Evolutionary conservation across 371 early-diverging fungal genomes (phyloP).

Genomic region (Mortierella sp.): DNA sequence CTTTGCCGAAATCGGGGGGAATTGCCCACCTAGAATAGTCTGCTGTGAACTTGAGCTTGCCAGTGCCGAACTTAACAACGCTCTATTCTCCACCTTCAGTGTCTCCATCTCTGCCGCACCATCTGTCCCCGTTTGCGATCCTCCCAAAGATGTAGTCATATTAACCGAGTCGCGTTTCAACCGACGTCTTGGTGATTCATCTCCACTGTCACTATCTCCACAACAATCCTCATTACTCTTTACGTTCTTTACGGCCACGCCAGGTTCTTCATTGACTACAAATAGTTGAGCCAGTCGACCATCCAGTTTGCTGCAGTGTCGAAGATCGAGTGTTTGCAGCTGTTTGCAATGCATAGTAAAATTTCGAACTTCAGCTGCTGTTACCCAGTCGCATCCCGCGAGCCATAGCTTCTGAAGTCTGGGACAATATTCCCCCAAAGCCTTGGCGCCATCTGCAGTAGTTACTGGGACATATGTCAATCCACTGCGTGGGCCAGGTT

Average conservation of each 20-base stretch:
- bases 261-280: slow-evolving; percentile 1
- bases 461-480: slow-evolving; percentile 66
- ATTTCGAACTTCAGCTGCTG: slow-evolving; percentile 62
- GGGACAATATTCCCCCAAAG: slow-evolving; percentile 62
- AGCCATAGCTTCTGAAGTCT: slow-evolving; percentile 61
- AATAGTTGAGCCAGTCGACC: slow-evolving; percentile 25
- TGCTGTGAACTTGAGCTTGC: too few species aligned
- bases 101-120: not conserved
- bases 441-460: slow-evolving; percentile 59
- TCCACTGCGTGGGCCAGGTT: slow-evolving; percentile 56
- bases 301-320: slow-evolving; percentile 58
- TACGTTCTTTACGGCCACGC: not conserved
- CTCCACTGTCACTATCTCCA: not conserved
- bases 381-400: slow-evolving; percentile 72
- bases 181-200: too few species aligned
- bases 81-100: too few species aligned
- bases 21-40: too few species aligned
- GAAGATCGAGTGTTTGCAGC: slow-evolving; percentile 61
- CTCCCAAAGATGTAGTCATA: too few species aligned
- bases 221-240: not conserved
- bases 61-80: too few species aligned
- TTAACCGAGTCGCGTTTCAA: too few species aligned
- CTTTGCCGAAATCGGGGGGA: too few species aligned
- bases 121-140: not conserved
- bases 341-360: slow-evolving; percentile 59